Base-by-base conservation (phyloP, 2,329 filamentous ascomycete genomes). In the Ceratocystis variospora region DNA sequence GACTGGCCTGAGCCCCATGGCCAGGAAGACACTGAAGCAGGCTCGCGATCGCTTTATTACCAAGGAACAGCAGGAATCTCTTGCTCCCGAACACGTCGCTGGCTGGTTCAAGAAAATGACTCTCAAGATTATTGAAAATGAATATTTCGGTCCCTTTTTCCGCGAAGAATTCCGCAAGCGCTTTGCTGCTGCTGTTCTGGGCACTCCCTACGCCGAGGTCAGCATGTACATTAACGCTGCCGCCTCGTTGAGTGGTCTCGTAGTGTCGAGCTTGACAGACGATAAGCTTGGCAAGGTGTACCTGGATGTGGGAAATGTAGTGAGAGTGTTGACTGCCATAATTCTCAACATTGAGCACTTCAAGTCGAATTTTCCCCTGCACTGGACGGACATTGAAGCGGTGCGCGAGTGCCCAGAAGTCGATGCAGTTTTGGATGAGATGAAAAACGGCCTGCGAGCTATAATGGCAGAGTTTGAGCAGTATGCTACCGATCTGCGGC, bases 271-370 rank as follows among this genome's bases (percentile, higher is more conserved):
- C 74, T 76, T 96, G 65, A 78, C 79, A 2, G 92, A 97, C 74
- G 93, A 97, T 73, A 81, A 82, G 61, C 94, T 86, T 72, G 93
- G 93, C 15, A 88, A 89, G 70, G 93, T 95, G n/a, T 87, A 95
- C 70, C 81, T 85, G 55, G 89, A 94, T 69, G 85, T 97, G 1
- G 84, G 88, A 0, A 77, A 77, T 62, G 86, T 96, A 66, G 83
- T 96, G 63, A 83, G 87, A 61, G 83, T 85, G 1, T 83, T 95
- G 68, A 92, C 89, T 0, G 71, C 74, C 0, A 85, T 88, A 0
- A 85, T 91, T 66, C 80, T 78, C 65, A 84, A 84, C 70, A 77
- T 96, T 2, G 87, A 96, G 71, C 76, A 73, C 1, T 90, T 95
- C 72, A 80, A 85, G 69, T 74, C 74, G 6, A 76, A 71, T 1